Conservation (phyloP, 768 basidiomycete genomes). For the Mycena galericulata region DNA sequence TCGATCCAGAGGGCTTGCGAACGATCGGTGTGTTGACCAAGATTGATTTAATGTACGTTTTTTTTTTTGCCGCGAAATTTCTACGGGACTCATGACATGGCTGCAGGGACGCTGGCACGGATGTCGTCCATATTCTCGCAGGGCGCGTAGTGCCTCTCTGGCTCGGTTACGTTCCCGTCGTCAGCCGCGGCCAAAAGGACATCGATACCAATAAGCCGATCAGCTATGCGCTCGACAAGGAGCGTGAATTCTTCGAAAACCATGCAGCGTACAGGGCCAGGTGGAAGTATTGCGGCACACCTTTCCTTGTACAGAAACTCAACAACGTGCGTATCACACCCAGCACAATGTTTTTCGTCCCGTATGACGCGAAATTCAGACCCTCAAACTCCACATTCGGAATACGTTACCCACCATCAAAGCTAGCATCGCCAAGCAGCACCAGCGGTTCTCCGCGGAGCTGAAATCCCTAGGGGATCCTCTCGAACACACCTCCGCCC, state of each 20-base stretch:
- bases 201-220: constrained; percentile 94
- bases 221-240: constrained; percentile 84
- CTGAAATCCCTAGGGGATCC: constrained; percentile 88
- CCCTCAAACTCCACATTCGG: constrained; percentile 99
- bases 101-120: constrained; percentile 93
- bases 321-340: constrained; percentile 76
- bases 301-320: constrained; percentile 92
- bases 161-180: constrained; percentile 97
- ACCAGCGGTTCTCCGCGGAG: constrained; percentile 89
- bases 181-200: constrained; percentile 97
- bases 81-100: not conserved
- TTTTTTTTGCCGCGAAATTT: too few species aligned
- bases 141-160: constrained; percentile 96
- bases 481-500: constrained; percentile 88
- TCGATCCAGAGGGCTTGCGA: constrained; percentile 95
- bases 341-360: too few species aligned
- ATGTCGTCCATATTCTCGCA: constrained; percentile 98
- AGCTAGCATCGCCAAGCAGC: constrained; percentile 88
- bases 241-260: constrained; percentile 94
- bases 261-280: constrained; percentile 95
- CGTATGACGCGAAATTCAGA: too few species aligned
- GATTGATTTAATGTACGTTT: constrained; percentile 93
- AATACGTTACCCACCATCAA: constrained; percentile 98
- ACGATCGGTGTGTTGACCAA: constrained; percentile 99
- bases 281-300: constrained; percentile 96